Conservation (phyloP, 306 rosid species). For the Dryas drummondii region DNA sequence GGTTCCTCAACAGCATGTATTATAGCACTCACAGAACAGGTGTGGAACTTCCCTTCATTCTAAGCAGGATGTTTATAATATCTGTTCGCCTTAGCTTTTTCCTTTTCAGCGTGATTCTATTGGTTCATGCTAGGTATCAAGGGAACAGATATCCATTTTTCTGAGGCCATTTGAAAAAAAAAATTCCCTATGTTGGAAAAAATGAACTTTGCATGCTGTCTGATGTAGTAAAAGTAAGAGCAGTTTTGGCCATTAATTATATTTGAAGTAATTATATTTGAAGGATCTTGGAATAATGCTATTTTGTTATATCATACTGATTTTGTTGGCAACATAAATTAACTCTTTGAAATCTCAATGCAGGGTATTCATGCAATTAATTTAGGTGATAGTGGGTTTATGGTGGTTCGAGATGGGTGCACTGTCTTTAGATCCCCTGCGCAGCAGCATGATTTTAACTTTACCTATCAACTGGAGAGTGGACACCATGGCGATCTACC, state of each 20-base stretch:
- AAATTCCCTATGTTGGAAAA: background rate
- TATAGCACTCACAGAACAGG: constrained; percentile 89
- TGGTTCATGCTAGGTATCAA: constrained; percentile 1
- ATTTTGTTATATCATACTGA: background rate
- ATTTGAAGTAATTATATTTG: background rate
- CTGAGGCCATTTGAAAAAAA: background rate
- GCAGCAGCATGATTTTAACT: constrained; percentile 98
- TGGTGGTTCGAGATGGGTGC: constrained; percentile 92
- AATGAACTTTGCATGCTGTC: background rate
- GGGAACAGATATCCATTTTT: background rate
- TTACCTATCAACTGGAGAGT: constrained; percentile 83
- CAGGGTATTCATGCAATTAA: constrained; percentile 92
- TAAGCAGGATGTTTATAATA: background rate
- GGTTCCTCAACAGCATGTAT: constrained; percentile 99
- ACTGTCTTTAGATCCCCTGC: constrained; percentile 87
- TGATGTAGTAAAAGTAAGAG: constrained; percentile 3
- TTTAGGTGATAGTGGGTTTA: constrained; percentile 97
- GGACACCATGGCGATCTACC: constrained; percentile 86
- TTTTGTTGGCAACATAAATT: constrained; percentile 12
- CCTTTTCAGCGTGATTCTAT: background rate
- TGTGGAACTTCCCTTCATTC: constrained; percentile 27
- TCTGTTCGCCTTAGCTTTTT: background rate
- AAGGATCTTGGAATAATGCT: background rate
- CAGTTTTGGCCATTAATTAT: background rate
- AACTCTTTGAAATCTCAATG: constrained; percentile 28